A percentile compares a stretch with the other conserved stretches of the same genome.
These are phyloP conservation scores for Whalleya microplaca DNA, from an alignment of 2,329 filamentous ascomycete genomes.

Conservation along the genomic window DNA sequence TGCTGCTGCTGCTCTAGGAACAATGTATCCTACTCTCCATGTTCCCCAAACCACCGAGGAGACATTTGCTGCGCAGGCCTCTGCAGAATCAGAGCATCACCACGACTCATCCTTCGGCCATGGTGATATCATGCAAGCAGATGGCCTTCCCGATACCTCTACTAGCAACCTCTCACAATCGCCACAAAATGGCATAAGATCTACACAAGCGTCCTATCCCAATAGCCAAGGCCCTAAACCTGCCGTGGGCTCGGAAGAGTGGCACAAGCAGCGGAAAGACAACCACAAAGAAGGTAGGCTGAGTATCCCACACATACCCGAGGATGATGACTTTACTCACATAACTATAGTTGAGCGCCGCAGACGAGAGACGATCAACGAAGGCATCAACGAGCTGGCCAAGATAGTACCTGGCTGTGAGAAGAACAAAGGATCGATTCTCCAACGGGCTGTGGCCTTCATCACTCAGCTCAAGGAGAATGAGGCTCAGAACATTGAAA, in stretches of 20 bases:
- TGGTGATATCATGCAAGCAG: slow-evolving; percentile 41
- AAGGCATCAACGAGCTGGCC: slow-evolving; percentile 96
- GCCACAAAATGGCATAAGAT: slow-evolving; percentile 47
- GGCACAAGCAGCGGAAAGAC: slow-evolving; percentile 96
- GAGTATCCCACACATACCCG: background rate
- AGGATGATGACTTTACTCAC: slow-evolving; percentile 16
- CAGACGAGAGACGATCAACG: slow-evolving; percentile 96
- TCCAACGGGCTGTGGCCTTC: slow-evolving; percentile 91
- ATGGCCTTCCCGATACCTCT: slow-evolving; percentile 42
- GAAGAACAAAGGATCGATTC: slow-evolving; percentile 97
- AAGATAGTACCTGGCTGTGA: slow-evolving; percentile 98
- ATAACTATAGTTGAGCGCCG: slow-evolving; percentile 79
- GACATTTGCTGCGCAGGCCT: slow-evolving; percentile 59
- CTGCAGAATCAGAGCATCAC: slow-evolving; percentile 43
- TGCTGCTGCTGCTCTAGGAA: slow-evolving; percentile 60
- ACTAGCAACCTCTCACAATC: slow-evolving; percentile 24
- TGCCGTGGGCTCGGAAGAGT: slow-evolving; percentile 92
- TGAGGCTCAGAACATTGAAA: slow-evolving; percentile 90
- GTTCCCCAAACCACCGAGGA: slow-evolving; percentile 62
- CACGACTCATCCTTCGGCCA: slow-evolving; percentile 39
- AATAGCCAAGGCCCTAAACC: slow-evolving; percentile 67
- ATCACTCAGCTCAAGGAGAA: slow-evolving; percentile 95
- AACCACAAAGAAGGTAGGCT: slow-evolving; percentile 95
- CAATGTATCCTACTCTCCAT: slow-evolving; percentile 63
- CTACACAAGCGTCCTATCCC: slow-evolving; percentile 40